phyloP scores from a whole-genome alignment of 306 rosid genomes.

The Ziziphus jujuba region DNA sequence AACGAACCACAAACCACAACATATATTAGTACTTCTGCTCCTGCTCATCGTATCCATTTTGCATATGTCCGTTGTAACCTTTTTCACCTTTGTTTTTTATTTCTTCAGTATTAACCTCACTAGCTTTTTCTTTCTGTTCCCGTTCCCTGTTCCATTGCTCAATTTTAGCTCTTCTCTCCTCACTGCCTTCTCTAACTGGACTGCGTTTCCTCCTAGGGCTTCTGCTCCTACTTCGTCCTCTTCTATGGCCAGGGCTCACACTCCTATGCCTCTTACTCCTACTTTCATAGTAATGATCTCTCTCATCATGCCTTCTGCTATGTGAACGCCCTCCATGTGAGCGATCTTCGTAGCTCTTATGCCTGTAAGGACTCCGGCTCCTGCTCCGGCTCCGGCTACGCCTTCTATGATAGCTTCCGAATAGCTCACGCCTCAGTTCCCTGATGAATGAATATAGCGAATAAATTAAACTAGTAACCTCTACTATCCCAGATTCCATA shows the following conservation, averaged over 20 bases:
- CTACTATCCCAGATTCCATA: neutral
- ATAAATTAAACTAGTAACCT: neutral
- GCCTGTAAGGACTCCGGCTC: constrained; percentile 77
- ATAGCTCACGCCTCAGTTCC: constrained; percentile 69
- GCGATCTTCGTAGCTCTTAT: constrained; percentile 65
- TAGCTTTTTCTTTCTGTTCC: constrained; percentile 43
- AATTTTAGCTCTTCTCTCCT: constrained; percentile 85
- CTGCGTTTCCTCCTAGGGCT: constrained; percentile 59
- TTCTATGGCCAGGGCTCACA: constrained; percentile 54
- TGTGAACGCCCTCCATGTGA: constrained; percentile 44
- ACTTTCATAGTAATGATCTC: constrained; percentile 56
- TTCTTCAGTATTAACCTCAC: constrained; percentile 28
- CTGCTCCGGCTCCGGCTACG: constrained; percentile 57
- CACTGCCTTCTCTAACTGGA: constrained; percentile 77
- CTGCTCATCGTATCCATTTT: constrained; percentile 32
- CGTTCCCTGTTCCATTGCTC: constrained; percentile 87
- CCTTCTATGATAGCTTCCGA: constrained; percentile 42
- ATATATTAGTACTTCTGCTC: constrained; percentile 42
- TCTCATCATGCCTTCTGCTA: constrained; percentile 64
- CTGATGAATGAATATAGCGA: constrained; percentile 13
- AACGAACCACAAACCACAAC: constrained; percentile 42
- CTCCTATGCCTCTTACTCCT: constrained; percentile 58
- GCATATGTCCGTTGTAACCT: constrained; percentile 17
- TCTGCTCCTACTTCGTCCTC: constrained; percentile 50
- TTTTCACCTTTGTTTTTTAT: neutral